A percentile compares a stretch with the other conserved stretches of the same genome.
phyloP scores from a whole-genome alignment of 768 basidiomycete species.

The Tylopilus sp. region DNA sequence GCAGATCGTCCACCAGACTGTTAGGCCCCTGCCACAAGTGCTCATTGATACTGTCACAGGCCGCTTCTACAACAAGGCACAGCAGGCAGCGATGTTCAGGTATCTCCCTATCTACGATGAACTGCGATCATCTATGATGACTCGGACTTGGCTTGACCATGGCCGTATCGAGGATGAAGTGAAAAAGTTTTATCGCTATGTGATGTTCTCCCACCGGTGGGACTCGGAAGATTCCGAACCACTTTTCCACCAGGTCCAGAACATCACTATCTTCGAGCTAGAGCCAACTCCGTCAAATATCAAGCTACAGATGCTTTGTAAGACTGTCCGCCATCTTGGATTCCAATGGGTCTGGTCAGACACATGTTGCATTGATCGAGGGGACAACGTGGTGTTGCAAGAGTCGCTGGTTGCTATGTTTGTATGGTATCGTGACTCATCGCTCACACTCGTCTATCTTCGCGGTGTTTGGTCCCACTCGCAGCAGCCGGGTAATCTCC shows the following conservation, averaged over 20 bases:
- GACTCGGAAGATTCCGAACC: not conserved
- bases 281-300: not conserved
- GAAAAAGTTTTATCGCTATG: not conserved
- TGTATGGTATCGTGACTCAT: not conserved
- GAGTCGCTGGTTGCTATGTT: not conserved
- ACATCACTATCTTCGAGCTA: not conserved
- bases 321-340: not conserved
- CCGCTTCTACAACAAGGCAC: not conserved
- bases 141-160: not conserved
- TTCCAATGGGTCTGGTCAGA: not conserved
- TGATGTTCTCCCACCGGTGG: not conserved
- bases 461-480: not conserved
- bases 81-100: not conserved
- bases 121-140: not conserved
- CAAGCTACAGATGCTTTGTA: not conserved
- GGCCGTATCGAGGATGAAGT: not conserved
- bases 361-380: not conserved
- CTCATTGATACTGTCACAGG: not conserved
- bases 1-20: not conserved
- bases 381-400: not conserved
- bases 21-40: not conserved
- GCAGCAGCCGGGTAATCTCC: not conserved
- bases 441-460: not conserved
- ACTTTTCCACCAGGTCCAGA: not conserved
- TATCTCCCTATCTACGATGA: not conserved